Evolutionary conservation across 257 asterid species (phyloP).

Genomic region (Pogostemon cablin): DNA sequence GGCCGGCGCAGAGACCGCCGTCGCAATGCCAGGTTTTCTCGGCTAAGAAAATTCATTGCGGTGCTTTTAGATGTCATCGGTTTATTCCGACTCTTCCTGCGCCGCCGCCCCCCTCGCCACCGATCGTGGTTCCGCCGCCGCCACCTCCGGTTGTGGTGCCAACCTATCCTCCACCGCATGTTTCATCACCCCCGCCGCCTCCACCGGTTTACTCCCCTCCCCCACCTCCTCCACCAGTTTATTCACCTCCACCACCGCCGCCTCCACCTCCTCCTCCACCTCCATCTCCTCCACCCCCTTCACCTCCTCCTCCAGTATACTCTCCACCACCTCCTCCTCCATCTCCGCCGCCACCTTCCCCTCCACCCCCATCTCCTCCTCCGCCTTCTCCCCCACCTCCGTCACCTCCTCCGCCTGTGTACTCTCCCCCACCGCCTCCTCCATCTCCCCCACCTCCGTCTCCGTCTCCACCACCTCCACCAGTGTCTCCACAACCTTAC

Average conservation of each 20-base stretch:
- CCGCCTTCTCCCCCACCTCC: slow-evolving; percentile 51
- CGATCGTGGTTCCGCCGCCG: slow-evolving; percentile 39
- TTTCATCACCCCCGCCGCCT: slow-evolving; percentile 39
- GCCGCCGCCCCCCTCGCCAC: slow-evolving; percentile 63
- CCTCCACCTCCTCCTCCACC: slow-evolving; percentile 36
- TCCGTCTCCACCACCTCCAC: slow-evolving; percentile 36
- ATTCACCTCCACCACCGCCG: slow-evolving; percentile 38
- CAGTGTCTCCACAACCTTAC: slow-evolving; percentile 33
- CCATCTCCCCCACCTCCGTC: slow-evolving; percentile 52
- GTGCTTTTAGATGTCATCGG: slow-evolving; percentile 70
- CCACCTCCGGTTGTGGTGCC: slow-evolving; percentile 45
- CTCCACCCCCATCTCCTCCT: slow-evolving; percentile 34
- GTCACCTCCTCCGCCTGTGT: slow-evolving; percentile 30
- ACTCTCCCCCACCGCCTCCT: slow-evolving; percentile 49
- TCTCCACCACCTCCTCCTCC: slow-evolving; percentile 34
- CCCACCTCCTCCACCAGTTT: slow-evolving; percentile 37
- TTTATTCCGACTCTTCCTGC: slow-evolving; percentile 68
- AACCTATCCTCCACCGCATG: slow-evolving; percentile 22
- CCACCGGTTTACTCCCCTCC: slow-evolving; percentile 39
- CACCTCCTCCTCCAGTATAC: slow-evolving; percentile 36
- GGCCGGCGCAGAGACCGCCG: slow-evolving; percentile 65
- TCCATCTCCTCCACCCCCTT: slow-evolving; percentile 15
- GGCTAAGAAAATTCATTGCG: slow-evolving; percentile 67
- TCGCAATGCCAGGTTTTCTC: slow-evolving; percentile 57
- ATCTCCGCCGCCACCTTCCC: slow-evolving; percentile 15